Evolutionary conservation across 495 filamentous ascomycete genomes (phyloP).

Genomic region (Aspergillus affinis): DNA sequence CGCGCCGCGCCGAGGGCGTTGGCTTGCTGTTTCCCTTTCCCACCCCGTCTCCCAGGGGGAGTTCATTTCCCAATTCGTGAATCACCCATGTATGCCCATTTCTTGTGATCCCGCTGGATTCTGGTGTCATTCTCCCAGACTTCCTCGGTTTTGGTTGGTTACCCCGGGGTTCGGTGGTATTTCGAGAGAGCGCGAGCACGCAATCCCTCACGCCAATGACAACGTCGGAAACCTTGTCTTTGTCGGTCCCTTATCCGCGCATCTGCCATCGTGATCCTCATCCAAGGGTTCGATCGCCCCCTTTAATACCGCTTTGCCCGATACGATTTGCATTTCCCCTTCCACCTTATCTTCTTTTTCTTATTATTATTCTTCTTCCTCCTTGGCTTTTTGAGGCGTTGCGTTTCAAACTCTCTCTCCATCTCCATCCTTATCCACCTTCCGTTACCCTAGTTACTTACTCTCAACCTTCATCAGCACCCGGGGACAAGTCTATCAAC

Average conservation of each 20-base stretch:
- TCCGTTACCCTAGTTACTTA: constrained; percentile 20
- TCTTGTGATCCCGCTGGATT: not conserved
- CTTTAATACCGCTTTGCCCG: constrained; percentile 9
- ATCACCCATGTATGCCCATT: not conserved
- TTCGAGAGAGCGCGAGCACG: constrained; percentile 37
- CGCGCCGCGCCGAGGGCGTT: not conserved
- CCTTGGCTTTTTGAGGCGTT: constrained; percentile 10
- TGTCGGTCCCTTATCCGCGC: constrained; percentile 20
- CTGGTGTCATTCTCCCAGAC: not conserved
- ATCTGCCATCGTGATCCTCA: constrained; percentile 11
- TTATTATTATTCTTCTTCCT: constrained; percentile 7
- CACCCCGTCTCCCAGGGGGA: not conserved
- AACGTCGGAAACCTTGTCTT: constrained; percentile 25
- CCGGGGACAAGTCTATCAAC: constrained; percentile 45
- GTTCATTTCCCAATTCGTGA: not conserved
- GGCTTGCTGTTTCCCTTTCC: not conserved
- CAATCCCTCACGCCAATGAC: constrained; percentile 44
- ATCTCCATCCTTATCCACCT: not conserved
- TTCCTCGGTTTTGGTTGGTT: not conserved
- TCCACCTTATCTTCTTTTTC: constrained; percentile 12
- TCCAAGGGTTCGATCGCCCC: constrained; percentile 11
- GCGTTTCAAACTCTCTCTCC: not conserved
- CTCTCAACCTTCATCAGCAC: constrained; percentile 23
- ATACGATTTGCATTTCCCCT: constrained; percentile 1
- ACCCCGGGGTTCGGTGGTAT: constrained; percentile 11